Percentiles rank a stretch among this genome's conserved stretches.
phyloP scores from a whole-genome alignment of 2,329 filamentous ascomycete genomes.

The Apiospora saccharicola region DNA sequence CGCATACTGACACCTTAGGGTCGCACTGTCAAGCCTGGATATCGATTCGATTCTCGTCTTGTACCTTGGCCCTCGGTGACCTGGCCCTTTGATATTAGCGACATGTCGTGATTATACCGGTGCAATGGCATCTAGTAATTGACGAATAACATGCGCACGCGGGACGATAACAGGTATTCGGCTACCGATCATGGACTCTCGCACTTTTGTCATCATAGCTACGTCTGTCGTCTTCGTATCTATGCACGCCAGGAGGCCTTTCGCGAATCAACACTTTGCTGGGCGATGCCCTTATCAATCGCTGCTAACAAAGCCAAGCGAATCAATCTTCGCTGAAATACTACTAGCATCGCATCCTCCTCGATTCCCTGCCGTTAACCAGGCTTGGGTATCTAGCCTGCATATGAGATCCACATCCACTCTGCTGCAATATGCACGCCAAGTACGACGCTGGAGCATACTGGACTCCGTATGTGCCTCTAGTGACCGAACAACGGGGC shows the following conservation, averaged over 20 bases:
- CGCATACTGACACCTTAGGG: not conserved
- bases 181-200: not conserved
- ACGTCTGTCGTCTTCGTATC: constrained; percentile 2
- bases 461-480: not conserved
- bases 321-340: constrained; percentile 12
- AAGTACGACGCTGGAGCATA: not conserved
- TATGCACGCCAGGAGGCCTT: not conserved
- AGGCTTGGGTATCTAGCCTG: constrained; percentile 8
- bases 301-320: not conserved
- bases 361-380: not conserved
- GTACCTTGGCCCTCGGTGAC: not conserved
- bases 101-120: not conserved
- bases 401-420: constrained; percentile 13
- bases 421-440: constrained; percentile 8
- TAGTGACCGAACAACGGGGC: not conserved
- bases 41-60: not conserved
- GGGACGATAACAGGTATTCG: not conserved
- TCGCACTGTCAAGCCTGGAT: not conserved
- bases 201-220: constrained; percentile 1
- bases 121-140: constrained; percentile 1
- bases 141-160: not conserved
- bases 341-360: not conserved
- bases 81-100: not conserved
- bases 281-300: constrained; percentile 7
- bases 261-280: constrained; percentile 2